These are phyloP conservation scores for Cornus kousa DNA, from an alignment of 148 eudicot species.

Conservation along the genomic window DNA sequence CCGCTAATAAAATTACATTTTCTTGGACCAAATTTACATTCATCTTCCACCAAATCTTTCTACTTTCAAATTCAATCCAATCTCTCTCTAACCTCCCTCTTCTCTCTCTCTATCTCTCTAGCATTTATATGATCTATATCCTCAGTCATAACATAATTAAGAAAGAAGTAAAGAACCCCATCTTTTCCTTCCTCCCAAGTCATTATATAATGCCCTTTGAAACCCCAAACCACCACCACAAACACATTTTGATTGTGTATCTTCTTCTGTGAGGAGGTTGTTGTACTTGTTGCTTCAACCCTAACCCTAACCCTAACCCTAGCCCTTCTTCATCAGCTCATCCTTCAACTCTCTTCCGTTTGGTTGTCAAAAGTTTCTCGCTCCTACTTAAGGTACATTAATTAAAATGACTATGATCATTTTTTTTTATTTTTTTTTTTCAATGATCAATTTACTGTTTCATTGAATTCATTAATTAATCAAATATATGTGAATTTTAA, in stretches of 20 bases:
- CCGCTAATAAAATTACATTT: no score
- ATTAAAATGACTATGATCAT: no score
- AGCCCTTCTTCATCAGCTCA: neutral
- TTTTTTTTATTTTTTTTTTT: no score
- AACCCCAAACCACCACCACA: slow-evolving; percentile 11
- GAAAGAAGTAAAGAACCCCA: slow-evolving; percentile 22
- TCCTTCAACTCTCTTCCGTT: neutral
- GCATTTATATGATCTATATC: neutral
- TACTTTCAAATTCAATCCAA: neutral
- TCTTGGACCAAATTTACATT: neutral
- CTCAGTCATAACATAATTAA: slow-evolving; percentile 6
- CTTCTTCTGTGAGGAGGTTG: neutral
- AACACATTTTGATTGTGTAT: neutral
- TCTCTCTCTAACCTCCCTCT: no score
- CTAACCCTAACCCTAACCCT: no score
- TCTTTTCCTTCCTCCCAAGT: neutral
- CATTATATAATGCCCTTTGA: slow-evolving; percentile 30
- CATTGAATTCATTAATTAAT: no score
- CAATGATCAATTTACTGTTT: no score
- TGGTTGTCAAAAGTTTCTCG: neutral
- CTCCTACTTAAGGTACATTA: neutral
- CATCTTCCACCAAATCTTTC: neutral
- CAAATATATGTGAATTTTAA: neutral
- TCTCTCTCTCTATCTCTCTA: neutral
- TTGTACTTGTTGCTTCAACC: no score